Base-by-base conservation (phyloP, 1,284 basidiomycete species). In the Singerocomus inundabilis region DNA sequence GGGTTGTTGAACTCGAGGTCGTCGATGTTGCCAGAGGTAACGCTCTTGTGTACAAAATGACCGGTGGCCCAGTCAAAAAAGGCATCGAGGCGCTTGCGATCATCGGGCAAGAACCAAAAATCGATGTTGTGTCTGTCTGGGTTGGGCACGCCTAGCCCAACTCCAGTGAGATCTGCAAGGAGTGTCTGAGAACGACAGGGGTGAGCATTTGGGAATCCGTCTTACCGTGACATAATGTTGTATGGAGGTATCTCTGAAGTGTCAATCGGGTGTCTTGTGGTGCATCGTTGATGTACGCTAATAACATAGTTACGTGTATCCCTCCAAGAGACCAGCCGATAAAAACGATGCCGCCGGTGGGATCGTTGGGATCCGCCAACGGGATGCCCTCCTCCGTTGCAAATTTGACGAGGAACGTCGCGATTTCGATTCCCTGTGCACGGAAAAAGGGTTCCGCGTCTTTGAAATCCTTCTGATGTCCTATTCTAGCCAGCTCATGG, bases 261-360 rank as follows among this genome's bases (percentile, higher is more conserved):
- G 48, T 56, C 10, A 33, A 30, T 4, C 40, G 51, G 12, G 48
- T 48, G 0, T 50, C 51, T 3, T 31, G 40, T 6, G 51, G 25
- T 21, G 61, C 24, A 21, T 46, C 49, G 13, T 63, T 62, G 5
- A 59, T 37, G 28, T 59, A 63, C 2, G 62, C 64, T 44, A 64
- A 30, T 31, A 53, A 8, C 15, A 53, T 34, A 16, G 49, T 34
- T 2, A 16, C 33, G 24, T 63, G 51, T n/a, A 51, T 41, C 21
- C 44, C 40, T 15, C 47, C 64, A 0, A 64, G 40, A 4, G 62
- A 64, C 62, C 66, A 64, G 5, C 64, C 66, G 2, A 64, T 44
- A 16, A 64, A 30, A 6, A 24, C 48, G 24, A 67, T 52, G 9
- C 62, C 62, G 3, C 62, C 62, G 0, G 40, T 37, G 13, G 4